Base-by-base conservation (phyloP, 1,284 basidiomycete species). In the Sporisorium graminicola region DNA sequence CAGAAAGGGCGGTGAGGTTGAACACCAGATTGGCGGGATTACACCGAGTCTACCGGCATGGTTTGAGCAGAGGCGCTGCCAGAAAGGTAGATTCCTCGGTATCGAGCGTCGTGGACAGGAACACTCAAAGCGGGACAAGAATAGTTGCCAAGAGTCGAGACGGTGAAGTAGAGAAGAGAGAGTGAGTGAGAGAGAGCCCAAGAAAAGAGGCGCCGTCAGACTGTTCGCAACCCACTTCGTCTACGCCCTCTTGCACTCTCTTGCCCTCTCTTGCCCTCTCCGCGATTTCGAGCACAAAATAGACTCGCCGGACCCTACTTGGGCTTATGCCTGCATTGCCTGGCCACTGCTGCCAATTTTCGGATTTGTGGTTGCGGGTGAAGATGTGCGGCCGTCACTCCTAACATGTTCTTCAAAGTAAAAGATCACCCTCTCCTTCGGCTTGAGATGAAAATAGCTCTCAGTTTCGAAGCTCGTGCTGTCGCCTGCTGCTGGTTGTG, bases 31-130 rank as follows among this genome's bases (percentile, higher is more conserved):
- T 22, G 47, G 20, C 37, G 5, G 7, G 44, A 18, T 26, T 47
- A 67, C 12, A 43, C 42, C 1, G 33, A 52, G 10, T 46, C 18
- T 42, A 42, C 42, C 13, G 20, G 54, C 65, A 61, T 61, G 42
- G 33, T 60, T 20, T 43, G 10, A 31, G 33, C 24, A 33, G 18
- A 24, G 26, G 56, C 22, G 42, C 50, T 33, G 50, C n/a, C 35
- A 43, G 37, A 18, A 40, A 33, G 27, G 50, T 47, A 5, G 44
- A 2, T 16, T 5, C 16, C 13, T 40, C 3, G 37, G 35, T 37
- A 40, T 18, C 37, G 37, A 40, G n/a, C 3, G 18, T 5, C 7
- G 46, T 26, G 27, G 18, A 27, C 27, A 14, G 47, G 26, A n/a
- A n/a, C n/a, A n/a, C n/a, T n/a, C 26, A 20, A 31, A 20, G 14